These are phyloP conservation scores for Exophiala bonariae DNA, from an alignment of 2,329 filamentous ascomycete genomes.

Conservation along the genomic window DNA sequence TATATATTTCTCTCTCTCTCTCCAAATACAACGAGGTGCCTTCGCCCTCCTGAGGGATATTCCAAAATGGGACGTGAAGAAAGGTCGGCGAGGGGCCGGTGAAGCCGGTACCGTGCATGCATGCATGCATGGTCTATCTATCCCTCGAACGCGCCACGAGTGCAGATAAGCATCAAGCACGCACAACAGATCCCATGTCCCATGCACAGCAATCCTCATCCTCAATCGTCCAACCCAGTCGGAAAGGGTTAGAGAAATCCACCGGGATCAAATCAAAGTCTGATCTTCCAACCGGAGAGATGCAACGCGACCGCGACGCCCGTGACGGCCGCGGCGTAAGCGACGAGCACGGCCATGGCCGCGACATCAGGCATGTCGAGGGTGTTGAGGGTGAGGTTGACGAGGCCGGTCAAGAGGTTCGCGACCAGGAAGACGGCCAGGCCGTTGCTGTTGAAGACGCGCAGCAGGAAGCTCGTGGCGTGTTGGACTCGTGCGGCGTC, in stretches of 20 bases:
- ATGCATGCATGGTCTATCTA: no score
- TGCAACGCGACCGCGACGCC: slow-evolving; percentile 57
- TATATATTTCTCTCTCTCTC: no score
- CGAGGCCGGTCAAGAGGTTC: slow-evolving; percentile 82
- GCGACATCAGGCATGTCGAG: slow-evolving; percentile 64
- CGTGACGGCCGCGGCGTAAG: slow-evolving; percentile 69
- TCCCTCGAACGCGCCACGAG: no score
- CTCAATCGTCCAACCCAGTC: no score
- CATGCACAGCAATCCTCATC: no score
- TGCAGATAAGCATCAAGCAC: no score
- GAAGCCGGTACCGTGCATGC: no score
- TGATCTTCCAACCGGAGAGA: slow-evolving; percentile 36
- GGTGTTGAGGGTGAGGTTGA: slow-evolving; percentile 86
- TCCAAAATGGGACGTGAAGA: no score
- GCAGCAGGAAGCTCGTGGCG: slow-evolving; percentile 78
- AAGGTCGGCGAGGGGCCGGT: no score
- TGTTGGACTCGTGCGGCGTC: slow-evolving; percentile 59
- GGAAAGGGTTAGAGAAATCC: background rate
- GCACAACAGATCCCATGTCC: no score
- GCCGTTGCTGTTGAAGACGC: slow-evolving; percentile 85
- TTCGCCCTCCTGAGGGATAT: no score
- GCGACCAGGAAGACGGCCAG: slow-evolving; percentile 81
- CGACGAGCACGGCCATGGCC: slow-evolving; percentile 73
- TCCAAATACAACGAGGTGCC: no score
- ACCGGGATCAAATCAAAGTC: slow-evolving; percentile 16